A percentile compares a stretch with the other conserved stretches of the same genome.
phyloP scores from a whole-genome alignment of 1,284 basidiomycete species.

The Tetrapyrgos nigripes region DNA sequence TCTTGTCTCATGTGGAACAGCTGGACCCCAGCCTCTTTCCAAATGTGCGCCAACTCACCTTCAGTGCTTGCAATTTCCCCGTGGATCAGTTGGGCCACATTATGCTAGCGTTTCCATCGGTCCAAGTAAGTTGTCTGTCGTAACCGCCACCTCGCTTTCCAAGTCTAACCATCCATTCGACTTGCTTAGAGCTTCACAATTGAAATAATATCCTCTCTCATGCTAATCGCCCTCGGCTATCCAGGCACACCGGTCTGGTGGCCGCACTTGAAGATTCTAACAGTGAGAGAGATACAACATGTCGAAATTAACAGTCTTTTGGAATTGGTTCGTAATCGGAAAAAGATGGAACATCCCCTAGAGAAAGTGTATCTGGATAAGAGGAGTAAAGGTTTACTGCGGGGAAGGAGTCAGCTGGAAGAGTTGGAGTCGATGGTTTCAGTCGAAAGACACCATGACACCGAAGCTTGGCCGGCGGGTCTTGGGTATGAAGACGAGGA shows the following conservation, averaged over 20 bases:
- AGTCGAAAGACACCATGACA: slow-evolving; percentile 35
- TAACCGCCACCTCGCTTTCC: slow-evolving; percentile 21
- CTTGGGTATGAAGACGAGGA: slow-evolving; percentile 45
- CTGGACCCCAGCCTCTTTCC: slow-evolving; percentile 39
- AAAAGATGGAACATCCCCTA: slow-evolving; percentile 29
- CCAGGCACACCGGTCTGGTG: slow-evolving; percentile 14
- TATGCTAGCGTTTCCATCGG: slow-evolving; percentile 38
- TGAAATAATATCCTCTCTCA: slow-evolving; percentile 24
- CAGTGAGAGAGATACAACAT: slow-evolving; percentile 27
- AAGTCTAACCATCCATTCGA: slow-evolving; percentile 38
- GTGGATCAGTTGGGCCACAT: slow-evolving; percentile 35
- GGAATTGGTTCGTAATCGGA: slow-evolving; percentile 33
- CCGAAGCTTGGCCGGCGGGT: slow-evolving; percentile 43
- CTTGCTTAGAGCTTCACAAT: slow-evolving; percentile 32
- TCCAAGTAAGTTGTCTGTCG: slow-evolving; percentile 23
- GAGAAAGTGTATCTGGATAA: slow-evolving; percentile 38
- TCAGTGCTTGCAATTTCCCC: slow-evolving; percentile 39
- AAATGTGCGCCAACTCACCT: slow-evolving; percentile 35
- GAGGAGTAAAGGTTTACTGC: slow-evolving; percentile 38
- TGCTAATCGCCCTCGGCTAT: slow-evolving; percentile 9
- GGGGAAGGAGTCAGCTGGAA: slow-evolving; percentile 36
- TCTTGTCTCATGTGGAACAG: slow-evolving; percentile 37
- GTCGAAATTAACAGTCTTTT: slow-evolving; percentile 36
- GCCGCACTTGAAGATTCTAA: slow-evolving; percentile 11
- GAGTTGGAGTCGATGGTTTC: slow-evolving; percentile 34